Conservation (phyloP, 192 early-diverging fungal species). For the Oehlia diaphana region DNA sequence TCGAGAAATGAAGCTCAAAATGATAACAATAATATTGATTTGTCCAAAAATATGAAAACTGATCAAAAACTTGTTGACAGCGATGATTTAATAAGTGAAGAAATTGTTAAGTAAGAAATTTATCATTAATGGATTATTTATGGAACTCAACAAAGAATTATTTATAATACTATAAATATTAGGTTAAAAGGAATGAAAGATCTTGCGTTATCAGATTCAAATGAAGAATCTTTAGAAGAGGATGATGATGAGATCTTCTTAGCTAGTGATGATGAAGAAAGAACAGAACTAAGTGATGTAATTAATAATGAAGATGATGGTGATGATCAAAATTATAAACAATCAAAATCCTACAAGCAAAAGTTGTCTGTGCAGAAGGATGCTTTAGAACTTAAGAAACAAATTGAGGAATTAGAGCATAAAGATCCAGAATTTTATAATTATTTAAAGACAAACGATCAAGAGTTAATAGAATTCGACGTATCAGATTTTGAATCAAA, state of each 20-base stretch:
- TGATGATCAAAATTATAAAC: conserved; percentile 56
- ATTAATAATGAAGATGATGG: conserved; percentile 59
- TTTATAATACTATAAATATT: background rate
- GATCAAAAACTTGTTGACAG: background rate
- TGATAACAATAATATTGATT: background rate
- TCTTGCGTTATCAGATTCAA: background rate
- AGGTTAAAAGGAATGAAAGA: background rate
- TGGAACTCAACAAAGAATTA: background rate
- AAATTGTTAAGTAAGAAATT: background rate
- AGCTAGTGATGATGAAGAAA: conserved; percentile 30
- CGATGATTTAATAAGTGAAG: background rate
- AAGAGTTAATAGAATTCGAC: conserved; percentile 78
- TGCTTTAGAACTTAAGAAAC: conserved; percentile 67
- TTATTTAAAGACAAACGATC: conserved; percentile 86
- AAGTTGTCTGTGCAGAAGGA: conserved; percentile 35
- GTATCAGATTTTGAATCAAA: conserved; percentile 44
- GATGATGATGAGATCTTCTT: conserved; percentile 10
- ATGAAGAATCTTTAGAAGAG: background rate
- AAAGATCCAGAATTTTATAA: conserved; percentile 93
- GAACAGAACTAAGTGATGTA: conserved; percentile 52
- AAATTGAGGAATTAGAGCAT: conserved; percentile 82
- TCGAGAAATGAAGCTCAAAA: conserved; percentile 32
- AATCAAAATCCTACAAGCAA: conserved; percentile 38
- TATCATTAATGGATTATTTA: background rate
- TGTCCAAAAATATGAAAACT: background rate